Base-by-base conservation (phyloP, 1,284 basidiomycete genomes). In the Macrocystidia cucumis region DNA sequence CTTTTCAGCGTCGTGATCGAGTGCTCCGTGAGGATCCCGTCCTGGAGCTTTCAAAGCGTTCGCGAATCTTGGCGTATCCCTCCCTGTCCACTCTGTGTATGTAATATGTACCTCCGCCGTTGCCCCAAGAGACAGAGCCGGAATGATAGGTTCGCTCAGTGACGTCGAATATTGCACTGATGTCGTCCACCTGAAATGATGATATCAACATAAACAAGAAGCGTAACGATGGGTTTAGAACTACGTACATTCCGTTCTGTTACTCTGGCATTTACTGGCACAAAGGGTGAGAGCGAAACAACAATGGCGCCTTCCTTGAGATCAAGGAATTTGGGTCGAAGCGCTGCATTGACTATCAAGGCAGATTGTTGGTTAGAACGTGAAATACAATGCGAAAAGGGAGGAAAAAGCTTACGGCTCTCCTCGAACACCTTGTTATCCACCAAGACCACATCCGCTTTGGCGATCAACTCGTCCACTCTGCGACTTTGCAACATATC, bases 341-440 rank as follows among this genome's bases (percentile, higher is more conserved):
- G 56, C 0, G 75, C 73, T 52, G 82, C 81, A 52, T 87, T 87
- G 43, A 87, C 83, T 86, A 32, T 12, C 6, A n/a, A 19, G 21
- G 16, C 6, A 33, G 37, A 25, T 33, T 30, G 13, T 14, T 29
- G 12, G 25, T 31, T 20, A 32, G n/a, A 4, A 22, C 19, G 32
- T 1, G 22, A 14, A 28, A 18, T 22, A 43, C 13, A 43, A 31
- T 13, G 18, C 26, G 25, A 18, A 14, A 31, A 24, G 6, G 14
- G 13, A n/a, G 26, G 32, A 29, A 28, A 24, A 29, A 2, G 67
- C 83, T 62, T 46, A 85, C 83, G 51, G 27, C 68, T 67, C 48
- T 81, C 72, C 35, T 70, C 64, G 50, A 86, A 87, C 1, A 85
- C 81, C 57, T 84, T 87, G 53, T 86, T 87, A 51, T 87, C 85